Evolutionary conservation across 208 protist genomes (phyloP).

Genomic region (Sergeia podlipaevii): DNA sequence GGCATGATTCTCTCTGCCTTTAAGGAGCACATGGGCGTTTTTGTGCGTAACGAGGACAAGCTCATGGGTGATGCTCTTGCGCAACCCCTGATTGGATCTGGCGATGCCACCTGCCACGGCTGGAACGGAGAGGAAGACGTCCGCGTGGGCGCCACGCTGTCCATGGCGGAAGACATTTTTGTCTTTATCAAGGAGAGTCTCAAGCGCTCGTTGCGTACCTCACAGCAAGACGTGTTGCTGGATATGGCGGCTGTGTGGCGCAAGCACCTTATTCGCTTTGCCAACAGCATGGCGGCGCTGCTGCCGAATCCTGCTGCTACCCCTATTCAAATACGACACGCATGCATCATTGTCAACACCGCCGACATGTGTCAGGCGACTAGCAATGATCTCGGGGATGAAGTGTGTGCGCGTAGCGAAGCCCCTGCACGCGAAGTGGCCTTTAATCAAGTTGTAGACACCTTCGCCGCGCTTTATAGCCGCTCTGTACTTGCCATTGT

Average conservation of each 20-base stretch:
- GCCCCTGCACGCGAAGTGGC: slow-evolving; percentile 57
- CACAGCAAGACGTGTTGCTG: slow-evolving; percentile 82
- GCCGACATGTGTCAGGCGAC: slow-evolving; percentile 80
- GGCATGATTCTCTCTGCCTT: slow-evolving; percentile 80
- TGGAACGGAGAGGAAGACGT: slow-evolving; percentile 65
- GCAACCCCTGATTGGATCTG: slow-evolving; percentile 75
- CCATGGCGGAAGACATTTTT: slow-evolving; percentile 88
- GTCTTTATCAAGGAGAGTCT: slow-evolving; percentile 90
- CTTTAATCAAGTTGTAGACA: slow-evolving; percentile 70
- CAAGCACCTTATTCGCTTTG: slow-evolving; percentile 63
- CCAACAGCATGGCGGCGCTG: slow-evolving; percentile 25
- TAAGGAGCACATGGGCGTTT: slow-evolving; percentile 80
- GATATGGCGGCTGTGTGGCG: slow-evolving; percentile 87
- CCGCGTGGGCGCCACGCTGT: slow-evolving; percentile 51
- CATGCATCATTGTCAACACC: slow-evolving; percentile 88
- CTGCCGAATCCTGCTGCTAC: slow-evolving; percentile 32
- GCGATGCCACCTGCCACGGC: slow-evolving; percentile 61
- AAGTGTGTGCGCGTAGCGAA: slow-evolving; percentile 71
- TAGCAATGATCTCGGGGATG: slow-evolving; percentile 65
- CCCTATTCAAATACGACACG: slow-evolving; percentile 49
- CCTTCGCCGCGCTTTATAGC: slow-evolving; percentile 71
- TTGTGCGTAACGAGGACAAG: slow-evolving; percentile 77
- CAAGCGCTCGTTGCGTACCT: slow-evolving; percentile 73
- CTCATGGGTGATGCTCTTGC: slow-evolving; percentile 82
- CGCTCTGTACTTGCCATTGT: slow-evolving; percentile 63